phyloP scores from a whole-genome alignment of 2,329 filamentous ascomycete genomes.

The Verticillium klebahnii region DNA sequence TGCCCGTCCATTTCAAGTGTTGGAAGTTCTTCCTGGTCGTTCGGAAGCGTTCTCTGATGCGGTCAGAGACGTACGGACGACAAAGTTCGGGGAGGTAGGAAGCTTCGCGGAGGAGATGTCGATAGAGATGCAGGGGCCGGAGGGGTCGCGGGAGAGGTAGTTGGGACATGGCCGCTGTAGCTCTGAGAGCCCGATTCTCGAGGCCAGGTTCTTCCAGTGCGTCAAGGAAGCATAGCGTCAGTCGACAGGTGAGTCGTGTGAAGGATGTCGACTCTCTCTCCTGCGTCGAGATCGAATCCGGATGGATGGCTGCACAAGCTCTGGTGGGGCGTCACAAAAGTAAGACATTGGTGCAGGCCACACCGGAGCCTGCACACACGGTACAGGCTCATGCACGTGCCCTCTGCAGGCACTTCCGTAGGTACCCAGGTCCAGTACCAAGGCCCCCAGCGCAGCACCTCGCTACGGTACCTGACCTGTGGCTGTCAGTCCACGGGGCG shows the following conservation, averaged over 20 bases:
- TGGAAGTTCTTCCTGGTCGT: slow-evolving; percentile 17
- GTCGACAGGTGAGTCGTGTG: background rate
- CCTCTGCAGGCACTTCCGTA: background rate
- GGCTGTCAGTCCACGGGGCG: too few species aligned
- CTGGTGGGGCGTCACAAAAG: background rate
- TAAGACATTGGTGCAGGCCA: background rate
- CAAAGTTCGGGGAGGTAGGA: slow-evolving; percentile 54
- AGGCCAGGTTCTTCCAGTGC: too few species aligned
- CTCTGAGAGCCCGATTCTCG: background rate
- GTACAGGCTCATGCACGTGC: background rate
- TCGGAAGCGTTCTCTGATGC: slow-evolving; percentile 42
- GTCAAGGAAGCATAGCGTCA: background rate
- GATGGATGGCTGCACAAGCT: background rate
- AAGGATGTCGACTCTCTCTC: background rate
- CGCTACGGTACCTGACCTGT: too few species aligned
- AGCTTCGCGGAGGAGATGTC: slow-evolving; percentile 55
- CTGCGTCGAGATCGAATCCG: too few species aligned
- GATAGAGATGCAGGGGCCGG: slow-evolving; percentile 43
- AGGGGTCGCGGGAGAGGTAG: slow-evolving; percentile 25
- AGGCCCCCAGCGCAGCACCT: too few species aligned
- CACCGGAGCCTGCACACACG: too few species aligned
- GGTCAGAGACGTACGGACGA: slow-evolving; percentile 35
- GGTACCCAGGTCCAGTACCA: background rate
- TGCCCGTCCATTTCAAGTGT: slow-evolving; percentile 16
- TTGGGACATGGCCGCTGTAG: slow-evolving; percentile 19